Evolutionary conservation across 1,284 basidiomycete genomes (phyloP).

Genomic region (Earliella scabrosa): DNA sequence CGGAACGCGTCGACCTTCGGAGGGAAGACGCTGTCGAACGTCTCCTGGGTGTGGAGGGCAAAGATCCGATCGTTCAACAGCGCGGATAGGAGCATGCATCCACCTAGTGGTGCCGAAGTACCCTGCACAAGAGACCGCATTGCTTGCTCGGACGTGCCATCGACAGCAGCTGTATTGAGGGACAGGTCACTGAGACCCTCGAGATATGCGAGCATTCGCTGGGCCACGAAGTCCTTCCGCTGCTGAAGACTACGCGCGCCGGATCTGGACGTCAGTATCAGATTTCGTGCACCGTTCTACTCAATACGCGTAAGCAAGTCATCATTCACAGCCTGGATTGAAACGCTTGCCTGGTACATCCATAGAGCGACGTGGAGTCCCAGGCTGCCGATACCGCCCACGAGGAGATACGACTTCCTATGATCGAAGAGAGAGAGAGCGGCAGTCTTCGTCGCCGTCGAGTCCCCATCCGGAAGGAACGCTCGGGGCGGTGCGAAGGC

Average conservation of each 20-base stretch:
- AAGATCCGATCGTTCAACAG: conserved; percentile 40
- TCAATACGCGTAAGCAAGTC: too few relatives aligned
- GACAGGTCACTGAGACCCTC: conserved; percentile 33
- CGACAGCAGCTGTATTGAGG: conserved; percentile 33
- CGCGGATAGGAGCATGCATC: conserved; percentile 41
- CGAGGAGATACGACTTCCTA: conserved; percentile 21
- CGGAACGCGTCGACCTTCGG: conserved; percentile 39
- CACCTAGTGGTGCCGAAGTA: conserved; percentile 34
- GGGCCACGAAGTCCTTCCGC: conserved; percentile 27
- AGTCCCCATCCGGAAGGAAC: neutral
- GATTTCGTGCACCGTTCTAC: conserved; percentile 42
- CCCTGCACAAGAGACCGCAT: conserved; percentile 27
- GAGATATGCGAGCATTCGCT: conserved; percentile 37
- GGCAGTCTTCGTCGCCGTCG: neutral
- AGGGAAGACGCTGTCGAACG: conserved; percentile 33
- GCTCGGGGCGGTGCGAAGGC: neutral
- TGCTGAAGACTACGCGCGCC: conserved; percentile 30
- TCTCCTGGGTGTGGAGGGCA: conserved; percentile 33
- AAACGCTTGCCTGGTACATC: conserved; percentile 41
- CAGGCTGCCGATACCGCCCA: conserved; percentile 25
- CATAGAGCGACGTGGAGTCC: conserved; percentile 41
- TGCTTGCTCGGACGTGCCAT: conserved; percentile 31
- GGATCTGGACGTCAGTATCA: conserved; percentile 44
- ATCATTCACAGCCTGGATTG: too few relatives aligned
- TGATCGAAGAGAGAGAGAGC: conserved; percentile 2